Conservation (phyloP, 2,329 filamentous ascomycete genomes). For the Fusarium temperatum region DNA sequence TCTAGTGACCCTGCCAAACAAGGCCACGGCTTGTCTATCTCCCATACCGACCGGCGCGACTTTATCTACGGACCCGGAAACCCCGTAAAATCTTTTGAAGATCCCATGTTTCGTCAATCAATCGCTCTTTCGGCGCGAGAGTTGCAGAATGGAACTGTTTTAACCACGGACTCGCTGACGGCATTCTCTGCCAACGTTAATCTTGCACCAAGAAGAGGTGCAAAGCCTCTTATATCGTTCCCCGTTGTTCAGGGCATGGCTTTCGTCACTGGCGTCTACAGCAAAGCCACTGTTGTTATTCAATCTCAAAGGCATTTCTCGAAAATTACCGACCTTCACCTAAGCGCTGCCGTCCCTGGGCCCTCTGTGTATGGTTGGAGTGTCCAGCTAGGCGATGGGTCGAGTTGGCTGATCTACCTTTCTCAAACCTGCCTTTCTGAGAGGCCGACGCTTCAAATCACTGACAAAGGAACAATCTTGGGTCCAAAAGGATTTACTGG, state of each 20-base stretch:
- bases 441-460: no score
- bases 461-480: no score
- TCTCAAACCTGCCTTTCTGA: no score
- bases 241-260: not conserved
- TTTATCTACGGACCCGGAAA: not conserved
- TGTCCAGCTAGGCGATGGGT: no score
- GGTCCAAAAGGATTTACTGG: no score
- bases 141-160: accelerated
- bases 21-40: not conserved
- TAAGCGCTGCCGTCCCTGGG: no score
- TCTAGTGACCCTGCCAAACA: not conserved
- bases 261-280: no score
- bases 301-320: no score
- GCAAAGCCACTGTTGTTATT: no score
- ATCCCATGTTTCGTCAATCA: not conserved
- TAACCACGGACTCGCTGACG: not conserved
- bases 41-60: not conserved
- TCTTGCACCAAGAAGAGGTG: not conserved
- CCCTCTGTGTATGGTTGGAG: no score
- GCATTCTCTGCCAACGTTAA: not conserved
- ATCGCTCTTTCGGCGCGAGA: not conserved
- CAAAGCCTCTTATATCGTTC: not conserved
- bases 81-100: not conserved
- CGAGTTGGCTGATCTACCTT: no score
- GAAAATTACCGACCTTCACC: no score